Base-by-base conservation (phyloP, 345 rosid species). In the Bruguiera sexangula region DNA sequence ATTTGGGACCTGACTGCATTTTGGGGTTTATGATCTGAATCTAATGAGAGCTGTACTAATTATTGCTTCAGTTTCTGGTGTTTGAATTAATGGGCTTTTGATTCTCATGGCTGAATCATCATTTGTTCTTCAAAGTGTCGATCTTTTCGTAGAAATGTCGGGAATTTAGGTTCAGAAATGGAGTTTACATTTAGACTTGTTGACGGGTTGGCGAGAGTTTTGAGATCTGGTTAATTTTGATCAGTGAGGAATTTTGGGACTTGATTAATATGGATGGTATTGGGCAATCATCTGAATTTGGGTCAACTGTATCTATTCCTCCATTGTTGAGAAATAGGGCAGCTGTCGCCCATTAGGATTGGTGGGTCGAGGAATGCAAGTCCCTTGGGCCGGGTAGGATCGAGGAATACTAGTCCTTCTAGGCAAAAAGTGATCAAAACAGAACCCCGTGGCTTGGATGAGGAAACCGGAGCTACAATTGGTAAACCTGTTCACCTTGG, bases 371-470 rank as follows among this genome's bases (percentile, higher is more conserved):
- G 96, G 73, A 85, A 89, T 68, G 82, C 91, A 1, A 93, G 96
- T 34, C 97, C 98, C 48, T 66, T 85, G 73, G 82, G 92, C 62
- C 87, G 92, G 32, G 78, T 82, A 26, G 97, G 93, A 66, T 85
- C 88, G 2, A 90, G 97, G 77, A 94, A 91, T 78, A 86, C 89
- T 36, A 88, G 97, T 61, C 98, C 97, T 32, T 89, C 85, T 30
- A 84, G 89, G 82, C 96, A 94, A 65, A 93, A 88, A 77, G 92
- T 82, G 63, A 57, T 89, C 36, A 93, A 87, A 85, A 91, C 98
- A 27, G 91, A 88, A 65, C 98, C 98, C 52, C 93, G 97, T 32
- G 98, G 98, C 59, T 79, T 94, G 27, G 98, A 91, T 70, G 98
- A 88, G 80, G 98, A 94, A 69, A 89, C 89, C 0, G 85, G 76